A percentile compares a stretch with the other conserved stretches of the same genome.
Conservation (phyloP, 2,329 filamentous ascomycete species). For the Pezicula neosporulosa region DNA sequence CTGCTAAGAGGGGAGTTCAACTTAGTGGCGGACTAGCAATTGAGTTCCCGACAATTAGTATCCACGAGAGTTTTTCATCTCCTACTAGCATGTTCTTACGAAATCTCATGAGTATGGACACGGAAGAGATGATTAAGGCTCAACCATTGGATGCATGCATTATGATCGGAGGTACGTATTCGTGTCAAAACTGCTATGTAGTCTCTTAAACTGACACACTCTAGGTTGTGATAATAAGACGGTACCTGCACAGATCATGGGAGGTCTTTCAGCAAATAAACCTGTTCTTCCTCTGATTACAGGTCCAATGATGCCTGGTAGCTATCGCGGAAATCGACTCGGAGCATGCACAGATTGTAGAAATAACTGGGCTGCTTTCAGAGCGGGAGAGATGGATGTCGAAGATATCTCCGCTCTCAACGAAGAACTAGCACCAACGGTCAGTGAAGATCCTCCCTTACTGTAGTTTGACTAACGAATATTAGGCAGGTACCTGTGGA, state of each 20-base stretch:
- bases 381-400: conserved; percentile 63
- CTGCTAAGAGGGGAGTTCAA: conserved; percentile 65
- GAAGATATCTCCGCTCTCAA: conserved; percentile 70
- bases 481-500: conserved; percentile 44
- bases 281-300: conserved; percentile 66
- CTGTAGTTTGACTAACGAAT: neutral
- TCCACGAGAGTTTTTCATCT: conserved; percentile 65
- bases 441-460: conserved; percentile 27
- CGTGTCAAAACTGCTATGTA: neutral
- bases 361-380: conserved; percentile 68
- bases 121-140: conserved; percentile 72
- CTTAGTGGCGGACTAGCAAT: conserved; percentile 64
- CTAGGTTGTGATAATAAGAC: conserved; percentile 76
- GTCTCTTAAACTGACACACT: neutral
- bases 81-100: conserved; percentile 74
- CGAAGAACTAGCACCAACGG: conserved; percentile 69
- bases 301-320: conserved; percentile 74
- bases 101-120: conserved; percentile 78
- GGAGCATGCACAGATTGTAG: conserved; percentile 74
- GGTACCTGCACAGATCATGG: conserved; percentile 71
- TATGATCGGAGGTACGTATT: conserved; percentile 56
- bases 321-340: conserved; percentile 58
- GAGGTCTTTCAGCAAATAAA: conserved; percentile 71
- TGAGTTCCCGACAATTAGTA: conserved; percentile 71
- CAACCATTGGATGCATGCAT: conserved; percentile 68